These are phyloP conservation scores for Aspergillus glaucus DNA, from an alignment of 2,329 filamentous ascomycete species.

Conservation along the genomic window DNA sequence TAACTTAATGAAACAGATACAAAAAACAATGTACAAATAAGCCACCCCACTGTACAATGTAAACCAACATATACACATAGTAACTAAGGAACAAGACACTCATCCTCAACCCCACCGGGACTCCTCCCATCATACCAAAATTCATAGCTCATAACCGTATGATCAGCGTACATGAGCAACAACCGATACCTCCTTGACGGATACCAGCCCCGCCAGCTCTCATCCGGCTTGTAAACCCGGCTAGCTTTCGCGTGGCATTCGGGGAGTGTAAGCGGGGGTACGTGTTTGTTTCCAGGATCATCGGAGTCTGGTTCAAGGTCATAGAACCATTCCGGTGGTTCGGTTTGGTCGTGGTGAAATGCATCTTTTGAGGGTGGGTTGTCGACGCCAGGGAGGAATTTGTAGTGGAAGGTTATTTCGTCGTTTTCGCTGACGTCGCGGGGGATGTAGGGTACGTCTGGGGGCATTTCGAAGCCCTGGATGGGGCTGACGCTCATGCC, in stretches of 20 bases:
- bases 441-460: constrained; percentile 30
- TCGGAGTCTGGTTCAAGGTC: background rate
- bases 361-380: background rate
- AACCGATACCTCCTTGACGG: constrained; percentile 45
- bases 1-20: no score
- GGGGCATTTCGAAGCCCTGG: constrained; percentile 42
- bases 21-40: no score
- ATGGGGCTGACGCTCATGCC: constrained; percentile 54
- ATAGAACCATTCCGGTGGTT: background rate
- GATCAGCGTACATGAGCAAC: constrained; percentile 52
- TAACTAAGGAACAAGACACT: background rate
- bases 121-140: constrained; percentile 41
- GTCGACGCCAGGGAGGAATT: constrained; percentile 5
- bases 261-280: constrained; percentile 19
- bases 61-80: background rate
- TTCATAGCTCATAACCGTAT: constrained; percentile 56
- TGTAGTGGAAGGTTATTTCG: constrained; percentile 17
- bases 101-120: constrained; percentile 1
- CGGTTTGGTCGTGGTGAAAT: background rate
- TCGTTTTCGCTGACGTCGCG: constrained; percentile 11
- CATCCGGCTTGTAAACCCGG: constrained; percentile 25
- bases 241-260: constrained; percentile 31
- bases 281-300: background rate
- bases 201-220: constrained; percentile 35
- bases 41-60: no score